Evolutionary conservation across 768 basidiomycete genomes (phyloP).

Genomic region (Tubosaeta sp.): DNA sequence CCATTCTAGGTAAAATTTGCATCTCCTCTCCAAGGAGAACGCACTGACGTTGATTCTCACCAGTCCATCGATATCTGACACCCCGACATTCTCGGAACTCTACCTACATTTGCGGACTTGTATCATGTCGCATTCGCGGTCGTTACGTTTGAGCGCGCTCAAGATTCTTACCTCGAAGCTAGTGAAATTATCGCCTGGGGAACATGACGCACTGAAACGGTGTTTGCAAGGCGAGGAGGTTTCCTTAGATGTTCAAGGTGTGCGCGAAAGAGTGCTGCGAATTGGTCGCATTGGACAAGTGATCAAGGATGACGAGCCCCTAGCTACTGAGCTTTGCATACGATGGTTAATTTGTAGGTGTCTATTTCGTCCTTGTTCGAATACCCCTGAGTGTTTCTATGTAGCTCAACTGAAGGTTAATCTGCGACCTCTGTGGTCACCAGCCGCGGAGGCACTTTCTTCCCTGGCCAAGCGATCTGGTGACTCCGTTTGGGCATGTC

Average conservation of each 20-base stretch:
- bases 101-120: conserved; percentile 50
- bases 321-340: conserved; percentile 57
- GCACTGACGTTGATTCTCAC: not conserved
- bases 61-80: conserved; percentile 20
- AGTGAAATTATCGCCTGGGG: conserved; percentile 40
- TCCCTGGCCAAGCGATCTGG: conserved; percentile 51
- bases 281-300: conserved; percentile 68
- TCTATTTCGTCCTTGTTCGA: not conserved
- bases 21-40: not conserved
- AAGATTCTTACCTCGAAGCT: conserved; percentile 56
- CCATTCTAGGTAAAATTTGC: conserved; percentile 39
- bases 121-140: conserved; percentile 69
- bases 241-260: conserved; percentile 71
- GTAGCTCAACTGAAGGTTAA: conserved; percentile 91
- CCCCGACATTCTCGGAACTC: conserved; percentile 41
- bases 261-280: conserved; percentile 77
- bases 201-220: conserved; percentile 52
- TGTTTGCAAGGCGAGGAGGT: conserved; percentile 82
- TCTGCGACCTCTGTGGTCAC: conserved; percentile 84
- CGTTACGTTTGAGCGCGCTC: conserved; percentile 60
- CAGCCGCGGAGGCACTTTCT: conserved; percentile 66
- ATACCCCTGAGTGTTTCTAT: not conserved
- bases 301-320: conserved; percentile 47
- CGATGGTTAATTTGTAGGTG: conserved; percentile 70
- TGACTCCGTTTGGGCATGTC: conserved; percentile 64